Percentiles rank a stretch among this genome's conserved stretches.
These are phyloP conservation scores for Rasamsonia emersonii DNA, from an alignment of 2,329 filamentous ascomycete species.

Conservation along the genomic window DNA sequence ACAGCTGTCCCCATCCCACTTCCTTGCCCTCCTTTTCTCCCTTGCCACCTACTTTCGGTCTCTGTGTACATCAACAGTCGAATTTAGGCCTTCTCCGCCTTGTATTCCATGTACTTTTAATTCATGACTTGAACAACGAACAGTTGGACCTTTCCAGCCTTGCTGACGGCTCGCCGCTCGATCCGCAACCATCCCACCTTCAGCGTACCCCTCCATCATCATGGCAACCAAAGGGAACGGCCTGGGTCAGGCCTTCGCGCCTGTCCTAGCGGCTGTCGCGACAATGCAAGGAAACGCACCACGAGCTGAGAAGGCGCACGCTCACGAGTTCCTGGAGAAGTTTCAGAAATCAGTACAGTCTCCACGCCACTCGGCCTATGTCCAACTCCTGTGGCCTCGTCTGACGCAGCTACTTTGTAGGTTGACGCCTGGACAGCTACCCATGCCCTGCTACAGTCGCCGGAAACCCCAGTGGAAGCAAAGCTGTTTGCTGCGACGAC, in stretches of 20 bases:
- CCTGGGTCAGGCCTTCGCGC: constrained; percentile 63
- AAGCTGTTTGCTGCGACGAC: constrained; percentile 96
- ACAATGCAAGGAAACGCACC: constrained; percentile 83
- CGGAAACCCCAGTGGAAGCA: constrained; percentile 67
- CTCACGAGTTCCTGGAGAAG: constrained; percentile 80
- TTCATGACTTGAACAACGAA: constrained; percentile 6
- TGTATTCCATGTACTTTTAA: neutral
- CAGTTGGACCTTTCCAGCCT: constrained; percentile 16
- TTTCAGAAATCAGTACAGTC: constrained; percentile 93
- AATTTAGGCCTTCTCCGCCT: neutral
- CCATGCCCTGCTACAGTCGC: constrained; percentile 74
- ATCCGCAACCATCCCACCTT: constrained; percentile 9
- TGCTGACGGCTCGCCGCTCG: constrained; percentile 10
- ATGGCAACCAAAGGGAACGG: constrained; percentile 62
- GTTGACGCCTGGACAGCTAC: constrained; percentile 85
- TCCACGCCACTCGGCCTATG: constrained; percentile 3
- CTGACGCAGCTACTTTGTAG: constrained; percentile 39
- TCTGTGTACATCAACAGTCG: too few relatives aligned
- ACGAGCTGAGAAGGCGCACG: constrained; percentile 75
- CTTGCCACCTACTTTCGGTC: constrained; percentile 5
- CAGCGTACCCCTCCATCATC: constrained; percentile 21
- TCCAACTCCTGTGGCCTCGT: neutral
- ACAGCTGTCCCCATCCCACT: constrained; percentile 17
- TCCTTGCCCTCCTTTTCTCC: constrained; percentile 7
- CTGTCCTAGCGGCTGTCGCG: constrained; percentile 77